A percentile compares a stretch with the other conserved stretches of the same genome.
phyloP scores from a whole-genome alignment of 2,329 filamentous ascomycete species.

The Fusarium coffeatum region DNA sequence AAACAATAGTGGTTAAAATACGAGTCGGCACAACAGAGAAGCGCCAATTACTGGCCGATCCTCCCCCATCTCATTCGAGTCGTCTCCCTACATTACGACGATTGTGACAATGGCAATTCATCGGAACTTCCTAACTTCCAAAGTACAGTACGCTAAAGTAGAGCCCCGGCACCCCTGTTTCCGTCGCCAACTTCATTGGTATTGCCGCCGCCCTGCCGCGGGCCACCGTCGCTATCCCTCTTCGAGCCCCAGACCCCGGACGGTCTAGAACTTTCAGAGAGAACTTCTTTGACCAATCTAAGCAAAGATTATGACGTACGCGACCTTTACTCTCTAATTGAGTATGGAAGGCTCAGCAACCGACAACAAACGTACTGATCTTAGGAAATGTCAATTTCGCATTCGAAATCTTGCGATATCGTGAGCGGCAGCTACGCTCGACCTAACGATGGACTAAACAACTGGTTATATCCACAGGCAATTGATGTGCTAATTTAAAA shows the following conservation, averaged over 20 bases:
- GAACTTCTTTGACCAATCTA: conserved; percentile 38
- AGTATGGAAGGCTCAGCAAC: neutral
- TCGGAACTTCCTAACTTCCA: neutral
- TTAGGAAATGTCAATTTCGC: neutral
- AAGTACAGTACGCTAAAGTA: neutral
- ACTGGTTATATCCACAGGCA: neutral
- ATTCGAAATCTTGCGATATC: neutral
- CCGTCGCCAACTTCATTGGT: conserved; percentile 32
- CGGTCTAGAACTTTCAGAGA: conserved; percentile 37
- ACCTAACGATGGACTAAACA: neutral
- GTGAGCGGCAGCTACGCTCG: neutral
- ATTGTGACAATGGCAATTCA: conserved; percentile 19
- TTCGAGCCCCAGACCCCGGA: conserved; percentile 27
- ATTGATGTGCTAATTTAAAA: neutral
- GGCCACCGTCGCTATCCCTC: conserved; percentile 11
- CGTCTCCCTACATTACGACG: conserved; percentile 26
- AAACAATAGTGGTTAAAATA: conserved; percentile 23
- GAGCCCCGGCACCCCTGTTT: conserved; percentile 8
- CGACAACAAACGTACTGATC: neutral
- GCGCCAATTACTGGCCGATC: conserved; percentile 32
- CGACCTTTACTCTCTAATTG: conserved; percentile 7
- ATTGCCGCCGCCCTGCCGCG: conserved; percentile 33
- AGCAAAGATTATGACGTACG: conserved; percentile 24
- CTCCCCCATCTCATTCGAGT: conserved; percentile 12
- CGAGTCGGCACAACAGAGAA: neutral